Evolutionary conservation across 495 filamentous ascomycete genomes (phyloP).

Genomic region (Hapsidospora chrysogenum): DNA sequence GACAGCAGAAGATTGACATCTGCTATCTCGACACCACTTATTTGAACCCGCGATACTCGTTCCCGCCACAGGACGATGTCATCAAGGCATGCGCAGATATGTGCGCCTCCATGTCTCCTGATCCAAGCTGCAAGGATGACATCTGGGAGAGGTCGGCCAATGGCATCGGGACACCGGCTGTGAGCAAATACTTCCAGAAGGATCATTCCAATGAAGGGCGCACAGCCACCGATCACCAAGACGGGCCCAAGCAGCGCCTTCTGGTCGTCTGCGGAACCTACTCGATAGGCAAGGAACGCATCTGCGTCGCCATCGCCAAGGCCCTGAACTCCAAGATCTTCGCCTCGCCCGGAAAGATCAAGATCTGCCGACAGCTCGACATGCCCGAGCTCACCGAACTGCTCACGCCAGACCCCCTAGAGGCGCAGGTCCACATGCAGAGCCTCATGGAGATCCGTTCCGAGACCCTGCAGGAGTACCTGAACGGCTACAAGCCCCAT

Average conservation of each 20-base stretch:
- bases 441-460: slow-evolving; percentile 79
- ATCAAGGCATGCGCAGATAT: slow-evolving; percentile 79
- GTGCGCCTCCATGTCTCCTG: slow-evolving; percentile 41
- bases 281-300: slow-evolving; percentile 92
- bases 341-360: slow-evolving; percentile 63
- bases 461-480: slow-evolving; percentile 77
- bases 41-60: slow-evolving; percentile 86
- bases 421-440: slow-evolving; percentile 96
- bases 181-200: slow-evolving; percentile 26
- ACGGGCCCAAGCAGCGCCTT: slow-evolving; percentile 31
- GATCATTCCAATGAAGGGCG: slow-evolving; percentile 7
- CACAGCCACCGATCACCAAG: slow-evolving; percentile 3
- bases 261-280: slow-evolving; percentile 94
- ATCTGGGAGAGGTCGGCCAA: slow-evolving; percentile 6
- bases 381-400: slow-evolving; percentile 62
- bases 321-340: slow-evolving; percentile 85
- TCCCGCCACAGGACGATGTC: slow-evolving; percentile 76
- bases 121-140: slow-evolving; percentile 14
- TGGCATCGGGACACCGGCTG: slow-evolving; percentile 10
- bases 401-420: slow-evolving; percentile 62
- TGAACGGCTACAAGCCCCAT: slow-evolving; percentile 53
- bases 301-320: slow-evolving; percentile 80
- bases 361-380: slow-evolving; percentile 70
- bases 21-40: slow-evolving; percentile 98
- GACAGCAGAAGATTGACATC: slow-evolving; percentile 75